phyloP scores from a whole-genome alignment of 2,329 filamentous ascomycete genomes.

The Scedosporium minutisporum region DNA sequence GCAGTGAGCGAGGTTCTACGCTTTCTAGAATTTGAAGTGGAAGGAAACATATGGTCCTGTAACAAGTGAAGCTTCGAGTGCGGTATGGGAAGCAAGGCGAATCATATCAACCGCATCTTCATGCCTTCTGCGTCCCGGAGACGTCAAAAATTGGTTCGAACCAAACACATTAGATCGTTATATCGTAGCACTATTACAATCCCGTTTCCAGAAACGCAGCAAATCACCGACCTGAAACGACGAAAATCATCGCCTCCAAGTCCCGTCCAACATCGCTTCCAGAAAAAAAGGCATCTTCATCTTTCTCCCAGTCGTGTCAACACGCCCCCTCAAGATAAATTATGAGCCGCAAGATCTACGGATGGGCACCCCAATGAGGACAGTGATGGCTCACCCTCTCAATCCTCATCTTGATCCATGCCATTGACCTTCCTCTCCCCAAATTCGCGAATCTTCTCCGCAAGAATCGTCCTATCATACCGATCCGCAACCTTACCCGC shows the following conservation, averaged over 20 bases:
- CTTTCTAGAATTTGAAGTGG: background rate
- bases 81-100: no score
- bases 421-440: constrained; percentile 61
- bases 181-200: background rate
- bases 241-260: background rate
- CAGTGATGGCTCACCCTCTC: no score
- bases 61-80: no score
- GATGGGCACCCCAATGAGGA: no score
- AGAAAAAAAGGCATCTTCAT: background rate
- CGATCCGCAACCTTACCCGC: constrained; percentile 81
- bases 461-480: constrained; percentile 70
- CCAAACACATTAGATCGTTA: background rate
- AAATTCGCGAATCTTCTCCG: constrained; percentile 82
- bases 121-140: no score
- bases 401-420: constrained; percentile 44
- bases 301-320: background rate
- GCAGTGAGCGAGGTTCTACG: background rate
- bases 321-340: constrained; percentile 1
- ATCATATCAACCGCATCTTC: no score
- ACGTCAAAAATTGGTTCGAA: no score
- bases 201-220: background rate
- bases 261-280: background rate
- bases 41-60: background rate
- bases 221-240: background rate
- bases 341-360: constrained; percentile 4